Evolutionary conservation across 78 protist genomes (phyloP).

Genomic region (Ministeria vibrans): DNA sequence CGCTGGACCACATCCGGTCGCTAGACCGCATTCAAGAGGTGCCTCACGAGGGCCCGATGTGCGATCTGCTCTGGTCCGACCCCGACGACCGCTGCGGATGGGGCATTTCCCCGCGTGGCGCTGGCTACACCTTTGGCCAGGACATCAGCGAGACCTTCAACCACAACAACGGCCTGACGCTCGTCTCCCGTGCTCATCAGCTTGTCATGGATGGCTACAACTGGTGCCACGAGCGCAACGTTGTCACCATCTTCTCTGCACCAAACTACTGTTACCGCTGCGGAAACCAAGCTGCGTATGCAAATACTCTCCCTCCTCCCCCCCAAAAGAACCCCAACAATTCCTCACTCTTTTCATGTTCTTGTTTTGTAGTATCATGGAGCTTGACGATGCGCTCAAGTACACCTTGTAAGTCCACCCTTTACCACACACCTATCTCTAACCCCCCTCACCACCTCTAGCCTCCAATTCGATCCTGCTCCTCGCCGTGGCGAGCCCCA

Average conservation of each 20-base stretch:
- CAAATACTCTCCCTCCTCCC: too few species aligned
- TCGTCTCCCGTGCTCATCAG: conserved; percentile 95
- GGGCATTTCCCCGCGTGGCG: conserved; percentile 95
- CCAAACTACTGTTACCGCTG: conserved; percentile 99
- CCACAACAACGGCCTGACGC: conserved; percentile 77
- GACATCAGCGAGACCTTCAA: conserved; percentile 69
- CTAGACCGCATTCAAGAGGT: conserved; percentile 71
- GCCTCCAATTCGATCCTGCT: conserved; percentile 96
- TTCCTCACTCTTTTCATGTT: too few species aligned
- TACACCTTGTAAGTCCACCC: conserved; percentile 64
- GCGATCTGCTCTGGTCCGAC: conserved; percentile 98
- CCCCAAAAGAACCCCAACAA: too few species aligned
- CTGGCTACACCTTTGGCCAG: conserved; percentile 94
- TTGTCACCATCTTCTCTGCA: conserved; percentile 93
- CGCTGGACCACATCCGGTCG: conserved; percentile 68
- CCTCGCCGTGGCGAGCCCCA: conserved; percentile 96
- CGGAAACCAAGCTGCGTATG: conserved; percentile 95
- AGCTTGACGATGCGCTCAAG: conserved; percentile 83
- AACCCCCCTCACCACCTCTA: neutral
- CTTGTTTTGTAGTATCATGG: too few species aligned
- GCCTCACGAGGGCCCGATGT: conserved; percentile 96
- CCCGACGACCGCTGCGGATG: conserved; percentile 92
- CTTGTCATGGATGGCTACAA: conserved; percentile 91
- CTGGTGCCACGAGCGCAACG: conserved; percentile 88
- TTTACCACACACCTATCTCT: neutral